Evolutionary conservation across 495 filamentous ascomycete genomes (phyloP), one percentile per base, ranked within the genome.

Genomic region (Parachaetomium inaequale): DNA sequence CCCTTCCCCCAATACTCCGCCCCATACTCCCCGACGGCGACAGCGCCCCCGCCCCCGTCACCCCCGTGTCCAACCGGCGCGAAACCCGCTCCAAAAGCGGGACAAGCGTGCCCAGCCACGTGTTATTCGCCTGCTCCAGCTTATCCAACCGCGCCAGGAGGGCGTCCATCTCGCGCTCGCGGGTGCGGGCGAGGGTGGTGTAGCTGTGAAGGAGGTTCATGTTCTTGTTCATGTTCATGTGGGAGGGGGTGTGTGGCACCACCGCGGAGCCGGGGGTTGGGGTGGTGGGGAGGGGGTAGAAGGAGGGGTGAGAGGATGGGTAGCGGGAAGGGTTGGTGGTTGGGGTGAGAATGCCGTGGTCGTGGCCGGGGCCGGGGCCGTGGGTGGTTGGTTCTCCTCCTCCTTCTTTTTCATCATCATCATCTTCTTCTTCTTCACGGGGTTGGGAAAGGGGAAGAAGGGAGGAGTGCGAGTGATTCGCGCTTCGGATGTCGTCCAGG

Each of bases 41-140:
- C 1, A 12, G 7, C 28, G 14, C 15, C 17, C 6, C 8, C n/a
- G n/a, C n/a, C n/a, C n/a, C n/a, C n/a, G n/a, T n/a, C n/a, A n/a
- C n/a, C n/a, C n/a, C n/a, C n/a, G n/a, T n/a, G n/a, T n/a, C n/a
- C 34, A 66, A 34, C 2, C 59, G 57, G 21, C 52, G 25, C 47
- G 73, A 67, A 19, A 80, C 63, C 2, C 66, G 68, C 23, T 75
- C 68, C 50, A 76, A 63, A 6, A 78, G 55, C 1, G 73, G 67
- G 15, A 68, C 62, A 32, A 80, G 25, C 14, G 70, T 61, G 14
- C 65, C 60, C 60, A 72, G 50, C 67, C 72, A 69, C 47, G 75
- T 68, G 53, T 70, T 70, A 50, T 70, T 70, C 51, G 72, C 70
- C n/a, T 56, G 46, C 32, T 72, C 73, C n/a, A 78, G 57, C 15